phyloP scores from a whole-genome alignment of 371 early-diverging fungal species.

The Zychaea mexicana region DNA sequence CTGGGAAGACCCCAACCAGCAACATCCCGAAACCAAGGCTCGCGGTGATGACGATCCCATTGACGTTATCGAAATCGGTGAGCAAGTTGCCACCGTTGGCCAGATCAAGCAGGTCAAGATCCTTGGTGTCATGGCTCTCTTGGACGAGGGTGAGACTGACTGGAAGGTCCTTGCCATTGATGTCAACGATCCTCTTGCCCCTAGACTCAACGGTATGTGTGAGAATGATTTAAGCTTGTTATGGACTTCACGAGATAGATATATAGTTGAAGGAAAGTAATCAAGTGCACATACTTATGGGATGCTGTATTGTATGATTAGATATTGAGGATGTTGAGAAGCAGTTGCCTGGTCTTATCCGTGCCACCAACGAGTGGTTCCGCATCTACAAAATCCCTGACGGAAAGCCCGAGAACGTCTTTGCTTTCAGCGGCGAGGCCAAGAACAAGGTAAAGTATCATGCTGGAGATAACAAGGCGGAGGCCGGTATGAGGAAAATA shows the following conservation, averaged over 20 bases:
- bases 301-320: conserved; percentile 7
- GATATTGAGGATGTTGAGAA: conserved; percentile 95
- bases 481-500: too few relatives aligned
- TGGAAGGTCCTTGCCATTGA: conserved; percentile 98
- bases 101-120: conserved; percentile 91
- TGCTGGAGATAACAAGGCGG: too few relatives aligned
- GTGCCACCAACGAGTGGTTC: conserved; percentile 96
- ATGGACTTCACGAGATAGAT: too few relatives aligned
- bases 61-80: conserved; percentile 86
- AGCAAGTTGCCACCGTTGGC: conserved; percentile 36
- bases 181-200: conserved; percentile 84
- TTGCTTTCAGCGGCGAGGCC: conserved; percentile 95
- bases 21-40: conserved; percentile 79
- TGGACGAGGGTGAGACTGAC: conserved; percentile 97
- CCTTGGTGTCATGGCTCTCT: conserved; percentile 90
- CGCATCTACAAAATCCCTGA: conserved; percentile 98
- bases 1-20: conserved; percentile 93
- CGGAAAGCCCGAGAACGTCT: conserved; percentile 95
- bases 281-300: not conserved
- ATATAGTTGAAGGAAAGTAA: not conserved
- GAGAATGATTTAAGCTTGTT: not conserved
- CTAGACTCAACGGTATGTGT: conserved; percentile 73
- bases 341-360: conserved; percentile 89
- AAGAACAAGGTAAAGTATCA: conserved; percentile 69
- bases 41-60: conserved; percentile 97